These are phyloP conservation scores for Lecanosticta acicola DNA, from an alignment of 2,329 filamentous ascomycete genomes.

Conservation along the genomic window DNA sequence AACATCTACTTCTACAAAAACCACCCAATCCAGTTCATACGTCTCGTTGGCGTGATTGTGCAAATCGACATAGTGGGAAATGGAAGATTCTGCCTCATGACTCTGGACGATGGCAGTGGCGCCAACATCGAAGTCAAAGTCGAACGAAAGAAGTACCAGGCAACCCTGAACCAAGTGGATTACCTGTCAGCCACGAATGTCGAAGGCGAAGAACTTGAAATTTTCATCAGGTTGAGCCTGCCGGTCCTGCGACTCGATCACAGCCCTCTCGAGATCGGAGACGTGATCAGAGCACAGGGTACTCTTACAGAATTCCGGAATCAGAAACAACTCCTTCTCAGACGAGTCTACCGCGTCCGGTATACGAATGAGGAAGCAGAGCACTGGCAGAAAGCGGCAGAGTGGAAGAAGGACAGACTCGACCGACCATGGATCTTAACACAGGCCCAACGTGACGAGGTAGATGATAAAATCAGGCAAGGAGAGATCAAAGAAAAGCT, in stretches of 20 bases:
- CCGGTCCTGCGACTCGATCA: slow-evolving; percentile 42
- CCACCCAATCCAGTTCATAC: slow-evolving; percentile 46
- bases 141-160: slow-evolving; percentile 29
- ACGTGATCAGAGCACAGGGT: slow-evolving; percentile 53
- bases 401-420: slow-evolving; percentile 48
- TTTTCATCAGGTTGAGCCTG: slow-evolving; percentile 34
- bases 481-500: slow-evolving; percentile 34
- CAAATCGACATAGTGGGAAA: slow-evolving; percentile 35
- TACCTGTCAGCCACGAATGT: slow-evolving; percentile 34
- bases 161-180: slow-evolving; percentile 15
- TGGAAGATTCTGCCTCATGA: slow-evolving; percentile 45
- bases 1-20: slow-evolving; percentile 53
- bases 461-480: slow-evolving; percentile 36
- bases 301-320: slow-evolving; percentile 49
- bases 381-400: slow-evolving; percentile 48
- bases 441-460: slow-evolving; percentile 37
- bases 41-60: slow-evolving; percentile 42
- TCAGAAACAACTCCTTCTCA: slow-evolving; percentile 49
- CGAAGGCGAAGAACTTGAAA: slow-evolving; percentile 34
- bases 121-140: slow-evolving; percentile 53
- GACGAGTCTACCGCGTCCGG: slow-evolving; percentile 45
- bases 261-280: slow-evolving; percentile 40
- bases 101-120: slow-evolving; percentile 58
- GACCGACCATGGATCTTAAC: slow-evolving; percentile 50
- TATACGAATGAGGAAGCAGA: slow-evolving; percentile 52